phyloP scores from a whole-genome alignment of 345 rosid species.

The Eucalyptus curtisii region DNA sequence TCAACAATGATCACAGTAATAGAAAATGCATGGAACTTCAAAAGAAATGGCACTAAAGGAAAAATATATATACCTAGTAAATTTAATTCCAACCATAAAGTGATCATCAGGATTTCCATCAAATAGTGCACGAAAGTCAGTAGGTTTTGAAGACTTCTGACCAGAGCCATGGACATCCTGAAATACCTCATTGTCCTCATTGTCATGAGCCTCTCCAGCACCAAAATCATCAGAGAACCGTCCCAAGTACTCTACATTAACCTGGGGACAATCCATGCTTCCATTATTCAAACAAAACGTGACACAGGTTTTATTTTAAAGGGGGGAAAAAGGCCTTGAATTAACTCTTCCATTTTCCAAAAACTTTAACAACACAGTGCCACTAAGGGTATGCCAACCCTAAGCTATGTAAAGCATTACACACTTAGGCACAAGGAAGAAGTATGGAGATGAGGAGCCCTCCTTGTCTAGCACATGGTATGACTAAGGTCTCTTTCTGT shows the following conservation, averaged over 20 bases:
- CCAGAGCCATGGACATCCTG: slow-evolving; percentile 7
- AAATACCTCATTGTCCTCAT: slow-evolving; percentile 1
- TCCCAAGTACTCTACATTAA: slow-evolving; percentile 63
- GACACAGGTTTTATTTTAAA: neutral
- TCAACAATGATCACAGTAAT: neutral
- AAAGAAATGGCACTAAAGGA: neutral
- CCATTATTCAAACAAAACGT: neutral
- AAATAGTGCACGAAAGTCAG: slow-evolving; percentile 78
- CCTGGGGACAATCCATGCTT: slow-evolving; percentile 22
- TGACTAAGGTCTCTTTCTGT: neutral
- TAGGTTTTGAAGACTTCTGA: slow-evolving; percentile 64
- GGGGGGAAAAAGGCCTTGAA: neutral
- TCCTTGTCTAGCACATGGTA: neutral
- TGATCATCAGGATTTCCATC: slow-evolving; percentile 60
- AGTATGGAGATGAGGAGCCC: neutral
- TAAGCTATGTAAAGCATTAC: neutral
- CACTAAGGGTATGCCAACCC: neutral
- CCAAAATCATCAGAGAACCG: slow-evolving; percentile 77
- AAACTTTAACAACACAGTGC: neutral
- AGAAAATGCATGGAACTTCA: neutral
- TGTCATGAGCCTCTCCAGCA: slow-evolving; percentile 36
- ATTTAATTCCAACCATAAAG: slow-evolving; percentile 84
- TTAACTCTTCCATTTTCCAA: neutral
- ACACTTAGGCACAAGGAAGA: neutral
- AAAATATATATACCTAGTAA: slow-evolving; percentile 50